These are phyloP conservation scores for Stagonosporopsis cucurbitacearum DNA, from an alignment of 2,329 filamentous ascomycete genomes.

Conservation along the genomic window DNA sequence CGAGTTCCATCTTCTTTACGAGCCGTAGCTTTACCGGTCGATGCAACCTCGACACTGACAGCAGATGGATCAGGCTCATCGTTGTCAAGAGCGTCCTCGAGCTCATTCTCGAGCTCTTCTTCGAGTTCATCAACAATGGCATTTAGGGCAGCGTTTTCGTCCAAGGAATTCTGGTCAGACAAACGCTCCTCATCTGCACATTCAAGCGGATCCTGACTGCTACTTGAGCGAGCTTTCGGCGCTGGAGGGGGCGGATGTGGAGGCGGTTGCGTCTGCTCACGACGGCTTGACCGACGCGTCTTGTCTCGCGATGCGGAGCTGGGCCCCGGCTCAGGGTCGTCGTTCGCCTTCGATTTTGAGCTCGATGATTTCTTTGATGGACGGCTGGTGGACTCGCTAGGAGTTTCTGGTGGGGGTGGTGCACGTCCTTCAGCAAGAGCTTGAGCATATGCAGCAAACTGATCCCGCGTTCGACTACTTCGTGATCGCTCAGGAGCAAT, in stretches of 20 bases:
- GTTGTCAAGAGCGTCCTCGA: conserved; percentile 15
- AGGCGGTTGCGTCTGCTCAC: conserved; percentile 58
- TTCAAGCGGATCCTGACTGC: conserved; percentile 70
- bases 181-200: conserved; percentile 92
- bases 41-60: conserved; percentile 88
- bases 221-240: conserved; percentile 47
- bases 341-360: conserved; percentile 44
- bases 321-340: conserved; percentile 55
- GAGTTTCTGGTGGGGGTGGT: conserved; percentile 46
- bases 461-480: conserved; percentile 63
- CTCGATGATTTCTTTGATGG: conserved; percentile 41
- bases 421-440: conserved; percentile 61
- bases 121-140: conserved; percentile 91
- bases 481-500: conserved; percentile 77
- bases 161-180: conserved; percentile 73
- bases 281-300: conserved; percentile 69
- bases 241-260: conserved; percentile 60
- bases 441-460: conserved; percentile 78
- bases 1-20: conserved; percentile 90
- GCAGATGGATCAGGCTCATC: conserved; percentile 82
- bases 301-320: conserved; percentile 64
- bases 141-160: conserved; percentile 71
- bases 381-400: conserved; percentile 42
- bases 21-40: conserved; percentile 86
- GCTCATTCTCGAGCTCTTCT: conserved; percentile 71